Percentiles rank a stretch among this genome's conserved stretches.
Evolutionary conservation across 331 rosid species (phyloP).

Genomic region (Phaseolus coccineus): DNA sequence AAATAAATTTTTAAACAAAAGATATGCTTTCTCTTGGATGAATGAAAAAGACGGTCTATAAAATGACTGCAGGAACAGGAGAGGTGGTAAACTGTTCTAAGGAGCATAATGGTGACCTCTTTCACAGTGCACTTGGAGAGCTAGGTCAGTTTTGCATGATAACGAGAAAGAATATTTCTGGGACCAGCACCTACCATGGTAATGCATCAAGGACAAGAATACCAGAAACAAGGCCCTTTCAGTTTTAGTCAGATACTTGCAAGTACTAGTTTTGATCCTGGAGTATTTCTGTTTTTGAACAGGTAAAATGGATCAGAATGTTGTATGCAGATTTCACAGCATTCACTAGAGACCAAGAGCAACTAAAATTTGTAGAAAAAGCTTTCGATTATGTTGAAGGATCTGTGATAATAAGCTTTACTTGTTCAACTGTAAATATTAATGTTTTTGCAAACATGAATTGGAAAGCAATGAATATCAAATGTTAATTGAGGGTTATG

Average conservation of each 20-base stretch:
- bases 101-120: slow-evolving; percentile 78
- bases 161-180: slow-evolving; percentile 74
- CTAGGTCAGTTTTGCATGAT: slow-evolving; percentile 96
- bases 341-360: slow-evolving; percentile 84
- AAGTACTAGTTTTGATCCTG: slow-evolving; percentile 1
- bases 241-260: neutral
- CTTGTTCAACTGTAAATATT: too few species aligned
- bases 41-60: slow-evolving; percentile 39
- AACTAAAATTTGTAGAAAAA: slow-evolving; percentile 61
- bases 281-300: slow-evolving; percentile 44
- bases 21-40: slow-evolving; percentile 17
- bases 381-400: slow-evolving; percentile 91
- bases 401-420: slow-evolving; percentile 63
- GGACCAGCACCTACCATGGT: slow-evolving; percentile 93
- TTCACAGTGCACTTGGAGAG: slow-evolving; percentile 92
- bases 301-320: slow-evolving; percentile 97
- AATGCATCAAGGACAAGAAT: slow-evolving; percentile 42
- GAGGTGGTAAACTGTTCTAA: slow-evolving; percentile 77
- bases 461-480: too few species aligned
- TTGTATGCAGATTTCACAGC: slow-evolving; percentile 74
- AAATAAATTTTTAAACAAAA: neutral
- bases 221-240: slow-evolving; percentile 27
- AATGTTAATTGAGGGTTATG: too few species aligned
- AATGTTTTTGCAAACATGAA: too few species aligned
- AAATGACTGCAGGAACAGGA: slow-evolving; percentile 81